phyloP scores from a whole-genome alignment of 2,329 filamentous ascomycete genomes.

The Leptosphaerulina australis region DNA sequence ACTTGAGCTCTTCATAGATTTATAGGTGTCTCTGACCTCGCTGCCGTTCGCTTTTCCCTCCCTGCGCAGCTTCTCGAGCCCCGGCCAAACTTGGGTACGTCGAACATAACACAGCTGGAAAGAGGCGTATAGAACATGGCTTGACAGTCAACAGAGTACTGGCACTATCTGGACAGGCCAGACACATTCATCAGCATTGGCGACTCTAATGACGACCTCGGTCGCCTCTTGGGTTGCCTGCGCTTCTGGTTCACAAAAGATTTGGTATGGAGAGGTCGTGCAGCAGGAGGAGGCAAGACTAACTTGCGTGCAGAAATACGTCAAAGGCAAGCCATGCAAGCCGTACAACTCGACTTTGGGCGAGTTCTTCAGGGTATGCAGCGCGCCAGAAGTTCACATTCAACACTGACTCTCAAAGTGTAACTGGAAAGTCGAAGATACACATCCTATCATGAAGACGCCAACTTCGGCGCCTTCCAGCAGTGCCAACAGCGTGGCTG shows the following conservation, averaged over 20 bases:
- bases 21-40: constrained; percentile 94
- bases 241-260: constrained; percentile 99
- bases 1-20: constrained; percentile 65
- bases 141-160: constrained; percentile 72
- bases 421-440: constrained; percentile 91
- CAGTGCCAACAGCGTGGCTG: constrained; percentile 44
- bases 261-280: constrained; percentile 58
- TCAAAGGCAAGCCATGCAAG: constrained; percentile 98
- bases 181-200: constrained; percentile 86
- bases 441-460: constrained; percentile 65
- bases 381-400: neutral
- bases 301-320: constrained; percentile 73
- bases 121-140: constrained; percentile 11
- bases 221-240: constrained; percentile 92
- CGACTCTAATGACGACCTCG: constrained; percentile 87
- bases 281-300: constrained; percentile 22
- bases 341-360: constrained; percentile 97
- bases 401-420: constrained; percentile 62
- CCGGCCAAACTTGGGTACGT: constrained; percentile 81
- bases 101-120: neutral
- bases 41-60: constrained; percentile 91
- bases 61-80: constrained; percentile 95
- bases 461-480: constrained; percentile 50
- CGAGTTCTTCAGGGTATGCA: constrained; percentile 88
- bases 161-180: constrained; percentile 95